A percentile compares a stretch with the other conserved stretches of the same genome.
Conservation (phyloP, 305 asterid species). For the Stenogyne calaminthoides region DNA sequence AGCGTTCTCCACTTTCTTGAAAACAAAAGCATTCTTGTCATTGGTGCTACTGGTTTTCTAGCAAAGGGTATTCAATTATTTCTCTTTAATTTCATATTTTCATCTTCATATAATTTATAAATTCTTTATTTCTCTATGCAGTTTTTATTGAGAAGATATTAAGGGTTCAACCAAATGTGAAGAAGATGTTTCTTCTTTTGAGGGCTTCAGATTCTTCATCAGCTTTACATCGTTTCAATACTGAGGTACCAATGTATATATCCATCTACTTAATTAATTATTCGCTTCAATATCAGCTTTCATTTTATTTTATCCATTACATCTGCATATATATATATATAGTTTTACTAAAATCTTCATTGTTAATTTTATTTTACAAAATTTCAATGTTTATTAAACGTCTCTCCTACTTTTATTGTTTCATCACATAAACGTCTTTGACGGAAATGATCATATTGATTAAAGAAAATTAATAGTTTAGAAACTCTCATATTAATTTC, state of each 20-base stretch:
- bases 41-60: slow-evolving; percentile 47
- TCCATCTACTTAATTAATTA: too few relatives aligned
- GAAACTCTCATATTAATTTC: background rate
- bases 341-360: background rate
- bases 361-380: background rate
- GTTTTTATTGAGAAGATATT: slow-evolving; percentile 50
- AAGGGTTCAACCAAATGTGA: slow-evolving; percentile 55
- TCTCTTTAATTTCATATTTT: background rate
- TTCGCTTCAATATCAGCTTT: background rate
- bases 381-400: background rate
- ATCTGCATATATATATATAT: background rate
- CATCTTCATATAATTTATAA: background rate
- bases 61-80: slow-evolving; percentile 32
- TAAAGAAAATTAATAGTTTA: background rate
- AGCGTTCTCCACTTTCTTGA: slow-evolving; percentile 43
- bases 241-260: slow-evolving; percentile 38
- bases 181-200: slow-evolving; percentile 49
- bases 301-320: background rate
- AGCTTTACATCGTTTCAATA: slow-evolving; percentile 45
- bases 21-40: slow-evolving; percentile 42
- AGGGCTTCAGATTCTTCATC: slow-evolving; percentile 46
- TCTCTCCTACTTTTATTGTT: background rate
- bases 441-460: too few relatives aligned
- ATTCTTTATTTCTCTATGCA: slow-evolving; percentile 14
- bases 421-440: background rate